A percentile compares a stretch with the other conserved stretches of the same genome.
phyloP scores from a whole-genome alignment of 2,329 filamentous ascomycete species.

The Thielaviopsis ethacetica region DNA sequence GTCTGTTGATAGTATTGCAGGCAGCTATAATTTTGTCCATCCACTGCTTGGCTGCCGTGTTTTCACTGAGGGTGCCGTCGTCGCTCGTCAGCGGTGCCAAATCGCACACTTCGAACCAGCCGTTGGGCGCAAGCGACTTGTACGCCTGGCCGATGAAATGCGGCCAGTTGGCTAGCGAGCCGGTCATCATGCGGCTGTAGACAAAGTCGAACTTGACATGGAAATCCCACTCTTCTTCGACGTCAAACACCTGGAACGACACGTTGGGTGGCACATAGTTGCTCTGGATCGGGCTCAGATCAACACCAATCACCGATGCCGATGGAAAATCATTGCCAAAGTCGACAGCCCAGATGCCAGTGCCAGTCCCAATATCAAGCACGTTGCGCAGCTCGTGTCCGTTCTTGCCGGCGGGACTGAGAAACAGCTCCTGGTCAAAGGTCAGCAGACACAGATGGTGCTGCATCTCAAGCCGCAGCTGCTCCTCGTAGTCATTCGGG shows the following conservation, averaged over 20 bases:
- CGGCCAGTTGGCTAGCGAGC: slow-evolving; percentile 17
- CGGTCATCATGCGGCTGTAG: slow-evolving; percentile 20
- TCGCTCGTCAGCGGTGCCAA: slow-evolving; percentile 18
- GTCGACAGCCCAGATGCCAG: slow-evolving; percentile 20
- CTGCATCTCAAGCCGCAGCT: slow-evolving; percentile 17
- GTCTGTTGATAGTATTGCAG: slow-evolving; percentile 5
- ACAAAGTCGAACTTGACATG: slow-evolving; percentile 25
- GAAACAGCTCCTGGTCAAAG: slow-evolving; percentile 15
- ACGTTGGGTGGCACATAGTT: slow-evolving; percentile 31
- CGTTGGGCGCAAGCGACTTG: slow-evolving; percentile 20
- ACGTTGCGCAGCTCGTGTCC: slow-evolving; percentile 13
- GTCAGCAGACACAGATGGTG: slow-evolving; percentile 17
- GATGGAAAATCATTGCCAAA: slow-evolving; percentile 18
- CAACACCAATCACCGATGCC: slow-evolving; percentile 22
- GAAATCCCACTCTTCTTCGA: slow-evolving; percentile 26
- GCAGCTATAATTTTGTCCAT: slow-evolving; percentile 17
- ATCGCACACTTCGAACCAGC: slow-evolving; percentile 21
- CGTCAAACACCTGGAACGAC: slow-evolving; percentile 28
- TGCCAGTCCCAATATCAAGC: slow-evolving; percentile 20
- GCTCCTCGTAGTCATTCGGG: slow-evolving; percentile 16
- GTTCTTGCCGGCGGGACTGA: slow-evolving; percentile 13
- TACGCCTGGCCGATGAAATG: slow-evolving; percentile 22
- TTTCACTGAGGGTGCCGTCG: slow-evolving; percentile 18
- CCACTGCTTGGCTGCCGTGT: slow-evolving; percentile 17
- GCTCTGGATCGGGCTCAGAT: slow-evolving; percentile 27